Conservation (phyloP, 495 filamentous ascomycete species). For the Polyplosphaeria fusca region DNA sequence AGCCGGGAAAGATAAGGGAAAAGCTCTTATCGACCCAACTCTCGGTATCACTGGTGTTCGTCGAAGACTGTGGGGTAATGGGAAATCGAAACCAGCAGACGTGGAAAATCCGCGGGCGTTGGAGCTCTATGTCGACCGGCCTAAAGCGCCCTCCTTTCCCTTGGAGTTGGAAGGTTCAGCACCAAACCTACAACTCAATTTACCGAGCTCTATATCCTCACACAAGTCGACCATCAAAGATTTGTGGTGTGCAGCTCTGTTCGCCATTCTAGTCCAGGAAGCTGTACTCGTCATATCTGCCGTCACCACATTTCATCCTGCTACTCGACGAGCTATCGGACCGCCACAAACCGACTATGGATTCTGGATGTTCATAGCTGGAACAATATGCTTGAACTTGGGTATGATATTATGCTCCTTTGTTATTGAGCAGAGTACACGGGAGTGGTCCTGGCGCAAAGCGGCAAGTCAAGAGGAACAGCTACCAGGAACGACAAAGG, state of each 20-base stretch:
- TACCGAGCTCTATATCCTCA: neutral
- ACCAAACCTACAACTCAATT: slow-evolving; percentile 11
- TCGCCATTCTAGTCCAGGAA: neutral
- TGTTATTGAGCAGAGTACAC: slow-evolving; percentile 13
- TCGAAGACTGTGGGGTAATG: no score
- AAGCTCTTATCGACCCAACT: no score
- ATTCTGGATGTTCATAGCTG: slow-evolving; percentile 1
- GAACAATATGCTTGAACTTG: neutral
- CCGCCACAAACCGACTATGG: neutral
- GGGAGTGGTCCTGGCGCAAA: neutral
- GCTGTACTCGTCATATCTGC: neutral
- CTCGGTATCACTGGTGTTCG: no score
- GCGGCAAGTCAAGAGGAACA: neutral
- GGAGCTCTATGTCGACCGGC: no score
- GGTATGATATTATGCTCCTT: slow-evolving; percentile 5
- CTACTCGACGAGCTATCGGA: no score
- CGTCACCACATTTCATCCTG: neutral
- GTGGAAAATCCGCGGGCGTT: no score
- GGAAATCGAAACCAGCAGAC: no score
- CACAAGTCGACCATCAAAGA: neutral
- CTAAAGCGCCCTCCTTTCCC: slow-evolving; percentile 2
- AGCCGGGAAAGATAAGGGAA: no score
- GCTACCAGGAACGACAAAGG: neutral
- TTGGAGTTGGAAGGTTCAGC: neutral
- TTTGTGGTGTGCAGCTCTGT: neutral